These are phyloP conservation scores for Dimargaris cristalligena DNA, from an alignment of 192 early-diverging fungal species.

Conservation along the genomic window DNA sequence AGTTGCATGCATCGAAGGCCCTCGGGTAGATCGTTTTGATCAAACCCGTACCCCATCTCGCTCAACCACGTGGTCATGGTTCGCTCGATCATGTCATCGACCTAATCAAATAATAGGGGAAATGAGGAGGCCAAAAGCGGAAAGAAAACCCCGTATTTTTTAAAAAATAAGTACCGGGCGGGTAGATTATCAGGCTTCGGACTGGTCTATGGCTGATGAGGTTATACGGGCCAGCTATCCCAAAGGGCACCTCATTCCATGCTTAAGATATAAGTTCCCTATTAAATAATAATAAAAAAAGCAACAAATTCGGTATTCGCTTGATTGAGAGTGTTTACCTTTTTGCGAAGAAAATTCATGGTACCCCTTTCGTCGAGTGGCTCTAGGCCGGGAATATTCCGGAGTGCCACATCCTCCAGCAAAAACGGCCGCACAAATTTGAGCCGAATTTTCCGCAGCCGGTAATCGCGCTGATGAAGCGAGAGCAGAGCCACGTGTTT, in stretches of 20 bases:
- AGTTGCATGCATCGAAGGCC: conserved; percentile 27
- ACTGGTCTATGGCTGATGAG: too few relatives aligned
- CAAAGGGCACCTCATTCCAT: too few relatives aligned
- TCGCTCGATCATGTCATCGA: conserved; percentile 38
- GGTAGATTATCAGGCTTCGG: too few relatives aligned
- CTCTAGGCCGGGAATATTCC: conserved; percentile 26
- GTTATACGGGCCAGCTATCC: too few relatives aligned
- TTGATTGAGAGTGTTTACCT: too few relatives aligned
- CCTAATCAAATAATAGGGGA: too few relatives aligned
- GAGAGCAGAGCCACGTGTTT: conserved; percentile 44
- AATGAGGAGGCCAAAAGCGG: too few relatives aligned
- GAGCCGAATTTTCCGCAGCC: conserved; percentile 55
- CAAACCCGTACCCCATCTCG: conserved; percentile 17
- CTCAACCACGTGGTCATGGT: conserved; percentile 45
- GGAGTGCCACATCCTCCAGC: conserved; percentile 49
- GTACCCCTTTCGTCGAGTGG: conserved; percentile 36
- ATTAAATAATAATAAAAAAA: too few relatives aligned
- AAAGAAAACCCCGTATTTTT: too few relatives aligned
- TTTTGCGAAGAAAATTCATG: conserved; percentile 33
- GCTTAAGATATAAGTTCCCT: too few relatives aligned
- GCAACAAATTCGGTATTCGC: too few relatives aligned
- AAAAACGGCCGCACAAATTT: conserved; percentile 76
- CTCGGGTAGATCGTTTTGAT: conserved; percentile 20
- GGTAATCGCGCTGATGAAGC: conserved; percentile 48
- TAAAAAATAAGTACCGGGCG: too few relatives aligned